Base-by-base conservation (phyloP, 306 rosid genomes). In the Malus fusca region DNA sequence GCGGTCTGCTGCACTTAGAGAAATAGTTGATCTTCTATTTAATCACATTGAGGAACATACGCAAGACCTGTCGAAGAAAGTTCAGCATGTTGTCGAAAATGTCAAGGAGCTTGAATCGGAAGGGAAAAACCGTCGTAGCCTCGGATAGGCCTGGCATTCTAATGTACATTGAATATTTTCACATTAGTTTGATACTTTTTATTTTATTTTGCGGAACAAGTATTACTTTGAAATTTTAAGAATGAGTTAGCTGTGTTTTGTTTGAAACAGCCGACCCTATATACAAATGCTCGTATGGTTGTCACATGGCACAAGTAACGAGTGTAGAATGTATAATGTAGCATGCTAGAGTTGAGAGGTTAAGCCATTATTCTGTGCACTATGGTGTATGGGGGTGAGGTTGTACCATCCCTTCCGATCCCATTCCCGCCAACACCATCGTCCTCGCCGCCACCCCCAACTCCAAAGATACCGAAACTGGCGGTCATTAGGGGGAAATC, bases 1-100 rank as follows among this genome's bases (percentile, higher is more conserved):
- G 83, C 77, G 80, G 31, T 82, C 80, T 44, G 78, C 83, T 75
- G 79, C 86, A 11, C 78, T 82, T 42, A 75, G 83, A 71, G 76
- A 75, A 77, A 72, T 71, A 21, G 71, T 82, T 56, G 86, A 82
- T 72, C 67, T 78, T 53, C 63, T 78, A 37, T 69, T 82, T 72
- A 69, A 56, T 68, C 83, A 82, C 64, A 78, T 78, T 17, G 76
- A 82, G 69, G 80, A 78, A 66, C 83, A 82, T 52, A 75, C 80
- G 1, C 74, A 82, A 66, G 83, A 79, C 74, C 66, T 82, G 25
- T 73, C 83, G 12, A 75, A 65, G 70, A 78, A 66, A 9, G 66
- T 77, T 25, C 80, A 74, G 74, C 23, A 59, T 37, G 58, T 65
- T 23, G 83, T 73, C 17, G 75, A 75, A 44, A 70, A 44, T 59